Evolutionary conservation across 148 eudicot species (phyloP).

Genomic region (Euryodendron excelsum): DNA sequence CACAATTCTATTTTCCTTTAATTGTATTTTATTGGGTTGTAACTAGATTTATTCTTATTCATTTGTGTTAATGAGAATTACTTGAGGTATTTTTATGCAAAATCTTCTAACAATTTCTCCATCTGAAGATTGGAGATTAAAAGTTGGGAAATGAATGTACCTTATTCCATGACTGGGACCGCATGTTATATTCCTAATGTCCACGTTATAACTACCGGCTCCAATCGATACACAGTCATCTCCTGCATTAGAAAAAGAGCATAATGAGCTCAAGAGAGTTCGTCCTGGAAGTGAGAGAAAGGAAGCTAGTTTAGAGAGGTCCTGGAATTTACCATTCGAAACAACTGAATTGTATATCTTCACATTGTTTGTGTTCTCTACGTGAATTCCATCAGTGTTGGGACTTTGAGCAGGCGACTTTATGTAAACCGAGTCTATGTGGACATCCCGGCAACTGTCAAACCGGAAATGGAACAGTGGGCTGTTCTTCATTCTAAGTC

Average conservation of each 20-base stretch:
- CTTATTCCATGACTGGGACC: slow-evolving; percentile 96
- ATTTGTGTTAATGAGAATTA: too few species aligned
- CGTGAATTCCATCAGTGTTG: slow-evolving; percentile 92
- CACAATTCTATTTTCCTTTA: too few species aligned
- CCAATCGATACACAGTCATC: slow-evolving; percentile 96
- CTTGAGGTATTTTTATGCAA: too few species aligned
- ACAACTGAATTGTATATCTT: slow-evolving; percentile 65
- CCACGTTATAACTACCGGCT: slow-evolving; percentile 71
- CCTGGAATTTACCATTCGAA: slow-evolving; percentile 59
- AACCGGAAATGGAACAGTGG: slow-evolving; percentile 87
- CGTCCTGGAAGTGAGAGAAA: neutral
- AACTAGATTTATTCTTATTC: too few species aligned
- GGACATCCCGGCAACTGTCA: slow-evolving; percentile 61
- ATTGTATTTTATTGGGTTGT: too few species aligned
- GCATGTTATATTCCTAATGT: slow-evolving; percentile 80
- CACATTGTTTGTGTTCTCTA: slow-evolving; percentile 72
- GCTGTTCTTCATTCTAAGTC: slow-evolving; percentile 62
- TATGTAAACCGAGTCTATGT: slow-evolving; percentile 55
- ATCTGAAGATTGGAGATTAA: too few species aligned
- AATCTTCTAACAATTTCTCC: too few species aligned
- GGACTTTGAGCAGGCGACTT: slow-evolving; percentile 71
- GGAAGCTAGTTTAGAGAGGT: neutral
- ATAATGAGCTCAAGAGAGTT: neutral
- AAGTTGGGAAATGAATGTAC: too few species aligned
- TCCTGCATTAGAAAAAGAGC: slow-evolving; percentile 36